Conservation (phyloP, 1,284 basidiomycete genomes). For the Fomitiporia mediterranea region DNA sequence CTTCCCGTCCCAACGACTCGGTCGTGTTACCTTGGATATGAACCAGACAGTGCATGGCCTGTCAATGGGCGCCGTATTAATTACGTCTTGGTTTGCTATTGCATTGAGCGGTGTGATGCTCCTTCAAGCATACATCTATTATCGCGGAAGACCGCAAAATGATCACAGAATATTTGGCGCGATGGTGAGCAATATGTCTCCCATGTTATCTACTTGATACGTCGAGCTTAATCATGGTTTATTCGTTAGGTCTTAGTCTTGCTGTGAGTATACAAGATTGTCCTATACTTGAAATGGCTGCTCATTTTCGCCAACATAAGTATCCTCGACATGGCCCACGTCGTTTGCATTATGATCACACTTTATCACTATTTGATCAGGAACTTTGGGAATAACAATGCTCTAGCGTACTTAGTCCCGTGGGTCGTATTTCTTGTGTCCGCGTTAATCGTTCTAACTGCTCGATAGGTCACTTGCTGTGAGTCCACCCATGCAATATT, state of each 20-base stretch:
- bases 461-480: conserved; percentile 6
- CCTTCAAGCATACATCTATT: conserved; percentile 18
- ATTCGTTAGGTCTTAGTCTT: conserved; percentile 1
- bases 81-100: conserved; percentile 18
- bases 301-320: neutral
- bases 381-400: conserved; percentile 18
- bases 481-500: neutral
- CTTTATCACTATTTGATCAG: conserved; percentile 18
- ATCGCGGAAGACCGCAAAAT: conserved; percentile 6
- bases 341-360: conserved; percentile 17
- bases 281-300: too few species aligned
- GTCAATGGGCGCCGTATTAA: conserved; percentile 14
- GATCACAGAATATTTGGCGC: conserved; percentile 4
- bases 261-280: neutral
- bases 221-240: neutral
- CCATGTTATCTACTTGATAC: neutral
- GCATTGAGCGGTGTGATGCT: conserved; percentile 18
- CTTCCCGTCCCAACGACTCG: neutral
- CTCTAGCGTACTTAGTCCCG: conserved; percentile 9
- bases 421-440: neutral
- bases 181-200: conserved; percentile 4
- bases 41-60: conserved; percentile 2
- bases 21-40: neutral
- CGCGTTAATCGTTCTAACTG: neutral
- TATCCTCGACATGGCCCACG: conserved; percentile 14